These are phyloP conservation scores for Globomyces pollinis-pini DNA, from an alignment of 192 early-diverging fungal species.

Conservation along the genomic window DNA sequence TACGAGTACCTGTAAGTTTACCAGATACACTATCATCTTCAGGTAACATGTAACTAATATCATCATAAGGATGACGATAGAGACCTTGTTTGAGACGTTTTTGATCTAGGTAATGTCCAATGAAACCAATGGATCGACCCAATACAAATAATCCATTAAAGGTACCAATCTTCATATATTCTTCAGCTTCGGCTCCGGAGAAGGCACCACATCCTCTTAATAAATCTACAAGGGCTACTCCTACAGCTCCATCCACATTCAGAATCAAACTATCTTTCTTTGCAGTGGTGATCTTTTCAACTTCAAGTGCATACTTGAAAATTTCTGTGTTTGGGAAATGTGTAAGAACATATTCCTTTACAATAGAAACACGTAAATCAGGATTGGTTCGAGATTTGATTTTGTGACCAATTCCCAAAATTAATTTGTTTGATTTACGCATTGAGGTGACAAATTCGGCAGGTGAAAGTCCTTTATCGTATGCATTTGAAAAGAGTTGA, in stretches of 20 bases:
- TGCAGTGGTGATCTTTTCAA: conserved; percentile 89
- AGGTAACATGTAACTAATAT: conserved; percentile 14
- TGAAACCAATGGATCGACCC: conserved; percentile 92
- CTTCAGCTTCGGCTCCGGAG: conserved; percentile 87
- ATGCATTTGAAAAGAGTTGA: conserved; percentile 80
- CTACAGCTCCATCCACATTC: conserved; percentile 92
- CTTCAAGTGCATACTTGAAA: conserved; percentile 89
- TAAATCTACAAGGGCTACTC: conserved; percentile 91
- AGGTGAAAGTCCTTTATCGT: conserved; percentile 86
- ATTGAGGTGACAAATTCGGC: conserved; percentile 91
- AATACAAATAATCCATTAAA: conserved; percentile 96
- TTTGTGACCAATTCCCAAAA: conserved; percentile 98
- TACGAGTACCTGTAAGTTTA: neutral
- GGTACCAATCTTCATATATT: conserved; percentile 89
- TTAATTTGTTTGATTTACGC: conserved; percentile 94
- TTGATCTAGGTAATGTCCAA: conserved; percentile 97
- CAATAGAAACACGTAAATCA: conserved; percentile 89
- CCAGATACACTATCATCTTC: neutral
- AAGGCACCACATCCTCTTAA: conserved; percentile 89
- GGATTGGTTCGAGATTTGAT: conserved; percentile 99
- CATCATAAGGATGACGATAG: conserved; percentile 86
- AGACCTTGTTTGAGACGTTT: conserved; percentile 96
- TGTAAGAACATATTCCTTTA: conserved; percentile 85
- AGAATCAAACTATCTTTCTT: conserved; percentile 99
- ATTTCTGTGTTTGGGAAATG: conserved; percentile 81